Evolutionary conservation across 441 rosid genomes (phyloP), one percentile per base, ranked within the genome.

Genomic region (Croton setiger): DNA sequence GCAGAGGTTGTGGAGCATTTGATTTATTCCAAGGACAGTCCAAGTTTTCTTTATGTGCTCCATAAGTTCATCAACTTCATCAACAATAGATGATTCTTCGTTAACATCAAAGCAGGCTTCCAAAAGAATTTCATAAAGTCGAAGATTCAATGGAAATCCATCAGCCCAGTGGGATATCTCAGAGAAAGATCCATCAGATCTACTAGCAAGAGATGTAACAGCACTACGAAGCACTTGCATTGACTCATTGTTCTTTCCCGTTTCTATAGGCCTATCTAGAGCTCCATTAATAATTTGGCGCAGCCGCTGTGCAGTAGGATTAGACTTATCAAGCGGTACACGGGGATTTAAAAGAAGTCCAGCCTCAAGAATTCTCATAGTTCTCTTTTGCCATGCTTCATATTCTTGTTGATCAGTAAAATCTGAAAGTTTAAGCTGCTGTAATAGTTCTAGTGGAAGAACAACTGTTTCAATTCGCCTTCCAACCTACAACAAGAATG

Each of bases 161-260:
- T 92, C 99, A 72, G 99, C 99, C 99, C 99, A 94, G 49, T 94
- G 99, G 78, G 94, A 87, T n/a, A 87, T 76, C 43, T 94, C 99
- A 20, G 84, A 78, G 57, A 87, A 55, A 72, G 97, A 89, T 18
- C 93, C 97, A 71, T 84, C 96, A 48, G 98, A 92, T 81, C 97
- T 86, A 65, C 78, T 82, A 52, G 97, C 96, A 54, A 92, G 96
- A 77, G 96, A 80, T 79, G 76, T 82, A 57, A 87, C 97, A 63
- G 97, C 87, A 51, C 92, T 84, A 9, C 99, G 89, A 73, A 94
- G 96, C 73, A 86, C 87, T 70, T 95, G 98, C 99, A 95, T 87
- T 14, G 94, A 82, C 82, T 95, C 99, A 63, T 88, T 94, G 67
- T 95, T 92, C 80, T 82, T 83, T 66, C 99, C 99, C 4, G 97